Conservation (phyloP, 2,329 filamentous ascomycete species). For the Verticillium longisporum region DNA sequence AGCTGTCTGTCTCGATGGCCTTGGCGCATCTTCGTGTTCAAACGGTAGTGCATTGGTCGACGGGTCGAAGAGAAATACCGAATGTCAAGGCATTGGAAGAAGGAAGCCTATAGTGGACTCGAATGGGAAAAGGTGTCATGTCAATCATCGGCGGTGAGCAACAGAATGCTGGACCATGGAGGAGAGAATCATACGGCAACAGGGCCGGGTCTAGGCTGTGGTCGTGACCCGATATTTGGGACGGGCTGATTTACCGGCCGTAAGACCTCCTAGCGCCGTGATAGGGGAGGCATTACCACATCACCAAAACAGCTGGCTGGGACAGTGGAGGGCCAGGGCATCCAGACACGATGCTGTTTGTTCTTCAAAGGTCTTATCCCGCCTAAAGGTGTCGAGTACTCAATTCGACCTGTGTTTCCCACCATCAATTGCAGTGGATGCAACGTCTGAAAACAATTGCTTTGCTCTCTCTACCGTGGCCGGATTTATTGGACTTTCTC, state of each 20-base stretch:
- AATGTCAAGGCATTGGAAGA: too few species aligned
- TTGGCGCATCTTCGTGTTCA: neutral
- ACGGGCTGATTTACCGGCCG: slow-evolving; percentile 3
- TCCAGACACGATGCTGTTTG: neutral
- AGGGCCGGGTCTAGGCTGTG: neutral
- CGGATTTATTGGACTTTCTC: too few species aligned
- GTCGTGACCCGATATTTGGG: neutral
- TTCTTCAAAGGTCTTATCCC: neutral
- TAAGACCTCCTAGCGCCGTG: slow-evolving; percentile 8
- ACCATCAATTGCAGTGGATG: too few species aligned
- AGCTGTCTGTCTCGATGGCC: neutral
- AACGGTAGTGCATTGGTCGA: neutral
- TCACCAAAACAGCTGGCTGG: slow-evolving; percentile 4
- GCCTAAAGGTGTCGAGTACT: neutral
- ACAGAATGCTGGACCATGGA: neutral
- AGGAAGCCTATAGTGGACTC: neutral
- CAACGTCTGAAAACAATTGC: too few species aligned
- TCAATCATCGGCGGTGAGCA: neutral
- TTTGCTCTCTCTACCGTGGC: too few species aligned
- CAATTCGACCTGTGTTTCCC: neutral
- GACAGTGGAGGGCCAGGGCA: neutral
- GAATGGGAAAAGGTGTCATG: neutral
- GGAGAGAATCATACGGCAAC: neutral
- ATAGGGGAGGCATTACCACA: slow-evolving; percentile 5
- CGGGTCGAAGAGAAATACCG: too few species aligned